Percentiles rank a stretch among this genome's conserved stretches.
phyloP scores from a whole-genome alignment of 108 stramenopile genomes.

The Asterionellopsis glacialis region DNA sequence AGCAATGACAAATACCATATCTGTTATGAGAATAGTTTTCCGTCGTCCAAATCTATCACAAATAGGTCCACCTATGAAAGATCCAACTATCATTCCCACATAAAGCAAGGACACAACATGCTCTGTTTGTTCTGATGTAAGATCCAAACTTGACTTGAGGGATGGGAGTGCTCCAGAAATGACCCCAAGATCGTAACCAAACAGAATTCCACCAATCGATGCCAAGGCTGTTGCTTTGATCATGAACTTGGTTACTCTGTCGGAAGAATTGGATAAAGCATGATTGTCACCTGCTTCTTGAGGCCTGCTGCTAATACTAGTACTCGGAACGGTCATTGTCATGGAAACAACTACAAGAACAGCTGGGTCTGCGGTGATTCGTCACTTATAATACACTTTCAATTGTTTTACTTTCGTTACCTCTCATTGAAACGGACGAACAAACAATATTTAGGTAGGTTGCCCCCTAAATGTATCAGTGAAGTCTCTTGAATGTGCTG shows the following conservation, averaged over 20 bases:
- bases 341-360: no score
- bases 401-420: no score
- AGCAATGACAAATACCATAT: constrained; percentile 55
- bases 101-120: constrained; percentile 60
- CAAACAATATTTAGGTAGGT: no score
- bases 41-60: constrained; percentile 62
- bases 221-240: constrained; percentile 48
- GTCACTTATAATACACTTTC: no score
- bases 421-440: no score
- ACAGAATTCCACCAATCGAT: constrained; percentile 63
- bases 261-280: no score
- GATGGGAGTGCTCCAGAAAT: constrained; percentile 59
- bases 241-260: constrained; percentile 6
- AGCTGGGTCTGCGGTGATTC: no score
- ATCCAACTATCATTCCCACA: constrained; percentile 60
- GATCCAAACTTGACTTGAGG: constrained; percentile 32
- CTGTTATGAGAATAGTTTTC: constrained; percentile 49
- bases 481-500: no score
- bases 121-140: constrained; percentile 39
- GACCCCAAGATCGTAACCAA: constrained; percentile 73
- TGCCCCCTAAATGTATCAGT: no score
- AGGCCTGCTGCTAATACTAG: no score
- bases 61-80: constrained; percentile 46
- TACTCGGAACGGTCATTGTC: no score
- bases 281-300: no score